phyloP scores from a whole-genome alignment of 495 filamentous ascomycete species.

The Penicillium ochrochloron region DNA sequence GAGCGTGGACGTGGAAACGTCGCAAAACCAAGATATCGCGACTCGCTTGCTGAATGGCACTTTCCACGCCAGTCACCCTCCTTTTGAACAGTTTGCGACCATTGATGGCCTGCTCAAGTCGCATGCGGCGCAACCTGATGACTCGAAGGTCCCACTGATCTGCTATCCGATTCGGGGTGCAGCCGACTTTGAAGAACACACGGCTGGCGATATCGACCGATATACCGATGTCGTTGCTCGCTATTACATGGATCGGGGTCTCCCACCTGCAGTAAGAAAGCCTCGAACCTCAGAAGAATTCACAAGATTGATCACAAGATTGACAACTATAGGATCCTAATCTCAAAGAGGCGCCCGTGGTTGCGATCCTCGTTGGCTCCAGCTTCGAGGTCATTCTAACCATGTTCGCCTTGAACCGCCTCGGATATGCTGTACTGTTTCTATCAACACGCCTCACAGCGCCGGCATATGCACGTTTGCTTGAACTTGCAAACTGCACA shows the following conservation, averaged over 20 bases:
- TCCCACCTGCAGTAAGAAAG: slow-evolving; percentile 26
- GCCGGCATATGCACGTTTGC: slow-evolving; percentile 52
- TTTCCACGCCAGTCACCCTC: slow-evolving; percentile 31
- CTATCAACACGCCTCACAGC: slow-evolving; percentile 60
- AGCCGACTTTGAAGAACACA: slow-evolving; percentile 35
- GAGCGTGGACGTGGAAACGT: slow-evolving; percentile 12
- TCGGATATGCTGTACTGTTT: slow-evolving; percentile 59
- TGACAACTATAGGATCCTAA: slow-evolving; percentile 26
- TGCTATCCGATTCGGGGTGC: slow-evolving; percentile 31
- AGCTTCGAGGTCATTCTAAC: slow-evolving; percentile 59
- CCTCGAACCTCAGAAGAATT: not conserved
- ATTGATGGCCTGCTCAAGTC: slow-evolving; percentile 33
- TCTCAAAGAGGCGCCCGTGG: slow-evolving; percentile 36
- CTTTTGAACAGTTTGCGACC: slow-evolving; percentile 29
- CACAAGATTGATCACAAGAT: not conserved
- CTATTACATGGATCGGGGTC: slow-evolving; percentile 31
- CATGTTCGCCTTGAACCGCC: slow-evolving; percentile 58
- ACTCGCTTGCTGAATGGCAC: slow-evolving; percentile 33
- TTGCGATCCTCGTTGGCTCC: slow-evolving; percentile 56
- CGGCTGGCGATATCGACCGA: slow-evolving; percentile 29
- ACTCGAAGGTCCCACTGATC: slow-evolving; percentile 24
- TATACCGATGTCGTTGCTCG: slow-evolving; percentile 34
- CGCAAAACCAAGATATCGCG: slow-evolving; percentile 25
- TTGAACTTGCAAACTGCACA: slow-evolving; percentile 49
- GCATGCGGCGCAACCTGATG: slow-evolving; percentile 30